These are phyloP conservation scores for Sapria himalayana DNA, from an alignment of 345 rosid genomes.

Conservation along the genomic window DNA sequence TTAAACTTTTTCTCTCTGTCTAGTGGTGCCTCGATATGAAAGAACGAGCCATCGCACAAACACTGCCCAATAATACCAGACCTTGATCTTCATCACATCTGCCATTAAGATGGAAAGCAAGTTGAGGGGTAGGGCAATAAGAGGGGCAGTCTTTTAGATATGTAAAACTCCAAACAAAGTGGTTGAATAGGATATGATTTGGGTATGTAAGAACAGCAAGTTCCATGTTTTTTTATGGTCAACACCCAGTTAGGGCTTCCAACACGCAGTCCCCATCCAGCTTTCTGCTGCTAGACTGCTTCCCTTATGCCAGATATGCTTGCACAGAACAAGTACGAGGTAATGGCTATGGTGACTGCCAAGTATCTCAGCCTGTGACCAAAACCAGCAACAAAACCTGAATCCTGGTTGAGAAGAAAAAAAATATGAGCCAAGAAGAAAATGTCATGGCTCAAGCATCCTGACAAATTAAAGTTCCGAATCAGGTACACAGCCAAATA, in stretches of 20 bases:
- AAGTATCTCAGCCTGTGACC: slow-evolving; percentile 97
- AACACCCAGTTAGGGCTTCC: slow-evolving; percentile 95
- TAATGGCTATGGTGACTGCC: slow-evolving; percentile 61
- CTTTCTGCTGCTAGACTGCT: slow-evolving; percentile 75
- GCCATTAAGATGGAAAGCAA: slow-evolving; percentile 69
- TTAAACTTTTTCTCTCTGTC: too few relatives aligned
- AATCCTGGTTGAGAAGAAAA: slow-evolving; percentile 92
- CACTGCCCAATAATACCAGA: slow-evolving; percentile 65
- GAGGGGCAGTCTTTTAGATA: slow-evolving; percentile 43
- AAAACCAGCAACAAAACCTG: slow-evolving; percentile 85
- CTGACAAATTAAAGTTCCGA: slow-evolving; percentile 57
- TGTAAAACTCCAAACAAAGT: slow-evolving; percentile 68
- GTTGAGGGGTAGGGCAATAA: slow-evolving; percentile 72
- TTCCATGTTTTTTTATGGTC: slow-evolving; percentile 70
- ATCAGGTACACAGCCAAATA: slow-evolving; percentile 92
- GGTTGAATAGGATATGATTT: slow-evolving; percentile 77
- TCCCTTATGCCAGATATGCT: slow-evolving; percentile 55
- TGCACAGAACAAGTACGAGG: slow-evolving; percentile 54
- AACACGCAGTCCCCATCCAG: slow-evolving; percentile 74
- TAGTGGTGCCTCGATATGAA: slow-evolving; percentile 87
- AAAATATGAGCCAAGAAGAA: slow-evolving; percentile 90
- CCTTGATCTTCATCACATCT: slow-evolving; percentile 64
- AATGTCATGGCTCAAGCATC: slow-evolving; percentile 86
- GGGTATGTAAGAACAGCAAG: slow-evolving; percentile 73
- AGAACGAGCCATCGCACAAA: slow-evolving; percentile 60